Base-by-base conservation (phyloP, 768 basidiomycete species). In the Leccinellum albellum region DNA sequence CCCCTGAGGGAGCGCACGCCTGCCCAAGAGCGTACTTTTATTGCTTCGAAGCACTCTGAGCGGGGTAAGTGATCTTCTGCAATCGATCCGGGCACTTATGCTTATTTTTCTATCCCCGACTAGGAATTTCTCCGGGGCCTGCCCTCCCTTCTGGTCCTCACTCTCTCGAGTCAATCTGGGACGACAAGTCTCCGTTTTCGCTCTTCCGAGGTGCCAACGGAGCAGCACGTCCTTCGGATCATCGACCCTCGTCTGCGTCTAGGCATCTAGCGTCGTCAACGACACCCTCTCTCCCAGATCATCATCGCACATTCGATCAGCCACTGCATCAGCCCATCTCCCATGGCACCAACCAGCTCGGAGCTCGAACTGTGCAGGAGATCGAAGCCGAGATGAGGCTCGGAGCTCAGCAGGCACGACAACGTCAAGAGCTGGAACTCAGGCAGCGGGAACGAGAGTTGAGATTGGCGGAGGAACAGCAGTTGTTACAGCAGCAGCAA, bases 331-430 rank as follows among this genome's bases (percentile, higher is more conserved):
- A 72, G 56, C 59, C 67, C 7, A 64, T 67, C 54, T 68, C 74
- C 15, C 76, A 72, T 57, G 74, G 68, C 47, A 26, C 63, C 31
- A 64, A 61, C 53, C 76, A 76, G 42, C 66, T 65, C 6, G 78
- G 78, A 33, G 76, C 79, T 10, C 83, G 84, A 20, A 91, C 89
- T 0, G 68, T 93, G 26, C 85, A 89, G 61, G 91, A 94, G 61
- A 86, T 94, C 57, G 91, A 94, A 65, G 82, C 85, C 3, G 91
- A 94, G 70, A 90, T 92, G 88, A 79, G 79, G n/a, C 79, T 80
- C 7, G 80, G 78, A 23, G 82, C 83, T 28, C 78, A 82, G 52
- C 78, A 82, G 58, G 69, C 71, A 10, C 70, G 75, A 26, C 62
- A 72, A 61, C 61, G 72, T 6, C 75, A 76, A 53, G 73, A 77